Conservation (phyloP, 768 basidiomycete species). For the Collybia mongolica region DNA sequence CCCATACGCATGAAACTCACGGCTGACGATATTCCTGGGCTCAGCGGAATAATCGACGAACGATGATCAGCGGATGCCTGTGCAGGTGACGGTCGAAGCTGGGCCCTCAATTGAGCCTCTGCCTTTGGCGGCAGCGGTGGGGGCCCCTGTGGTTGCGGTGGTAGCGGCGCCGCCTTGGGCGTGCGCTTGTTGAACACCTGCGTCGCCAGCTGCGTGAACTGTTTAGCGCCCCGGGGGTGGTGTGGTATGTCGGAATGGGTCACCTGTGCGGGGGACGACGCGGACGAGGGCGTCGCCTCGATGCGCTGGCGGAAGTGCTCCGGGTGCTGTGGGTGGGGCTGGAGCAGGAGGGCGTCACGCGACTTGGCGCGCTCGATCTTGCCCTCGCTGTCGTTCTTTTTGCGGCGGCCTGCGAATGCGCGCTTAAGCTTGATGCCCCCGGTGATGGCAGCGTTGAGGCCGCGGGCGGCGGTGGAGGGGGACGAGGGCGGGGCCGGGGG, state of each 20-base stretch:
- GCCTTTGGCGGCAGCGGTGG: conserved; percentile 20
- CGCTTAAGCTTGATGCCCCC: conserved; percentile 56
- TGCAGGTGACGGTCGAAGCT: conserved; percentile 1
- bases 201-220: conserved; percentile 42
- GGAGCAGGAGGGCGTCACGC: conserved; percentile 9
- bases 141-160: conserved; percentile 4
- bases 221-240: conserved; percentile 24
- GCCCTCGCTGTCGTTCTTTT: conserved; percentile 49
- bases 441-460: conserved; percentile 35
- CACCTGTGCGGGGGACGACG: conserved; percentile 22
- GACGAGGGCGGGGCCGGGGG: conserved; percentile 16
- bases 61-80: conserved; percentile 28
- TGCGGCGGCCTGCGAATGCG: conserved; percentile 54
- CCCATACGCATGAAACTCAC: conserved; percentile 49
- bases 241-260: conserved; percentile 3
- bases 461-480: conserved; percentile 25
- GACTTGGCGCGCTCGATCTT: conserved; percentile 17
- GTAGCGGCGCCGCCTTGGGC: conserved; percentile 2
- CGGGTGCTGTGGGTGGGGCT: conserved; percentile 1
- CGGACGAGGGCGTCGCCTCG: conserved; percentile 23
- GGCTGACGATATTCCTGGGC: conserved; percentile 57
- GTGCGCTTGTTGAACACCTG: conserved; percentile 37
- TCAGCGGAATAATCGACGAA: conserved; percentile 53
- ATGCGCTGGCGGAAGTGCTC: conserved; percentile 3
- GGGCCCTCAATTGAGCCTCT: not conserved